Evolutionary conservation across 768 basidiomycete genomes (phyloP).

Genomic region (Tremella fuciformis): DNA sequence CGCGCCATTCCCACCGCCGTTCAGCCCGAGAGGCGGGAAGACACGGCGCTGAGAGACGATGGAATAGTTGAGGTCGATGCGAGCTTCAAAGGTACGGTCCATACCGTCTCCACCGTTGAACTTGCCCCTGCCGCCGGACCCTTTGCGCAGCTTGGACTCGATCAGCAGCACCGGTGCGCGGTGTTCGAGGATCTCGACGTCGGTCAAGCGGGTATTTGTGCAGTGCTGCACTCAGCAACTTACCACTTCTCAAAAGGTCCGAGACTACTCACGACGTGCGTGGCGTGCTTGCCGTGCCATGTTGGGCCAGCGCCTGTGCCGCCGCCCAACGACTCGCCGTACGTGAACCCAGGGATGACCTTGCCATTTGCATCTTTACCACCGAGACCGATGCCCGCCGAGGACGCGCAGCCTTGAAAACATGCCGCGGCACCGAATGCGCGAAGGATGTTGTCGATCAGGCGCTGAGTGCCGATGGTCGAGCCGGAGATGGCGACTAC

Average conservation of each 20-base stretch:
- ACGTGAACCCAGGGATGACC: background rate
- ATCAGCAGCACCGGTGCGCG: conserved; percentile 10
- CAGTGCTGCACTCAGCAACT: background rate
- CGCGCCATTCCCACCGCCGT: conserved; percentile 12
- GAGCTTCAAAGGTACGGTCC: background rate
- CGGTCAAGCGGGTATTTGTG: conserved; percentile 21
- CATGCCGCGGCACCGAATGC: conserved; percentile 32
- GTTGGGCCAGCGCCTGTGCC: conserved; percentile 16
- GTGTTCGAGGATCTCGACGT: conserved; percentile 15
- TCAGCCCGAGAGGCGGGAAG: background rate
- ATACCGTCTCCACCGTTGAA: conserved; percentile 10
- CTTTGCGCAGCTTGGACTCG: conserved; percentile 16
- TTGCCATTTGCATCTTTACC: background rate
- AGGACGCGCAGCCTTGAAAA: conserved; percentile 7
- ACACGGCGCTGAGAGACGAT: background rate
- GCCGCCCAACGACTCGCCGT: conserved; percentile 4
- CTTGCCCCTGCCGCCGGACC: conserved; percentile 13
- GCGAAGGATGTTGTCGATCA: conserved; percentile 42
- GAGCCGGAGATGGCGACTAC: conserved; percentile 24
- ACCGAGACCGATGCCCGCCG: background rate
- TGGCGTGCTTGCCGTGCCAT: conserved; percentile 13
- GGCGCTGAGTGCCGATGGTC: conserved; percentile 3
- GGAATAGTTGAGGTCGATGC: background rate
- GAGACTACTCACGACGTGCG: conserved; percentile 4
- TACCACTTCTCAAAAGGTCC: too few relatives aligned